Conservation (phyloP, 2,329 filamentous ascomycete species). For the Cladosporium sp. region DNA sequence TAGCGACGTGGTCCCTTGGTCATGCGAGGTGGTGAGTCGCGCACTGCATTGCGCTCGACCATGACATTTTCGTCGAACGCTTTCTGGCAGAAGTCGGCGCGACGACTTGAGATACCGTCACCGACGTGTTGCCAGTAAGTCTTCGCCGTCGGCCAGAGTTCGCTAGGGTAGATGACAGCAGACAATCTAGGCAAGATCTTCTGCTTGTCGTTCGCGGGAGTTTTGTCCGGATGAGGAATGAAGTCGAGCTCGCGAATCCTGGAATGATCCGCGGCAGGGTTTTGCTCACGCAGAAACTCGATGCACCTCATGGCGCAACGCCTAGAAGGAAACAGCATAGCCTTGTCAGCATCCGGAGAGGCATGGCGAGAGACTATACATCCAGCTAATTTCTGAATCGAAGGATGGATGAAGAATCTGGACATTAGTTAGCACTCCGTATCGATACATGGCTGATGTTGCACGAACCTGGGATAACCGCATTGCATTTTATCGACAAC, state of each 20-base stretch:
- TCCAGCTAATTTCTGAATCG: slow-evolving; percentile 67
- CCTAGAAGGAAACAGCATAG: slow-evolving; percentile 77
- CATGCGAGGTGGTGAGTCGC: slow-evolving; percentile 34
- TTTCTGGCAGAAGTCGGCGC: slow-evolving; percentile 81
- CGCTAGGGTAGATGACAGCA: slow-evolving; percentile 63
- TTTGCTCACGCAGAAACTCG: slow-evolving; percentile 63
- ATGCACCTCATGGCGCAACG: slow-evolving; percentile 66
- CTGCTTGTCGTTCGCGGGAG: slow-evolving; percentile 31
- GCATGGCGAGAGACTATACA: slow-evolving; percentile 64
- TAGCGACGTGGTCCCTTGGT: slow-evolving; percentile 76
- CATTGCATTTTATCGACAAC: slow-evolving; percentile 80
- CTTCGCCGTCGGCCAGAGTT: slow-evolving; percentile 70
- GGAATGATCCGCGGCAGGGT: slow-evolving; percentile 46
- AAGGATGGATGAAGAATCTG: slow-evolving; percentile 88
- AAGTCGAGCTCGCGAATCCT: slow-evolving; percentile 58
- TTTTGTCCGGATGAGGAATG: slow-evolving; percentile 54
- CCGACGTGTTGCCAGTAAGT: slow-evolving; percentile 97
- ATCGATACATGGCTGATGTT: neutral
- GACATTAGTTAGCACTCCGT: neutral
- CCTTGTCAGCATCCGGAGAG: slow-evolving; percentile 53
- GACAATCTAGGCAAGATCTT: slow-evolving; percentile 43
- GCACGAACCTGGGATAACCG: slow-evolving; percentile 73
- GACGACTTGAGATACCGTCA: slow-evolving; percentile 84
- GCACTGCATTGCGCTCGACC: slow-evolving; percentile 42
- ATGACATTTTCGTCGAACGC: slow-evolving; percentile 67